phyloP scores from a whole-genome alignment of 2,329 filamentous ascomycete genomes.

The Microdochium paspali region DNA sequence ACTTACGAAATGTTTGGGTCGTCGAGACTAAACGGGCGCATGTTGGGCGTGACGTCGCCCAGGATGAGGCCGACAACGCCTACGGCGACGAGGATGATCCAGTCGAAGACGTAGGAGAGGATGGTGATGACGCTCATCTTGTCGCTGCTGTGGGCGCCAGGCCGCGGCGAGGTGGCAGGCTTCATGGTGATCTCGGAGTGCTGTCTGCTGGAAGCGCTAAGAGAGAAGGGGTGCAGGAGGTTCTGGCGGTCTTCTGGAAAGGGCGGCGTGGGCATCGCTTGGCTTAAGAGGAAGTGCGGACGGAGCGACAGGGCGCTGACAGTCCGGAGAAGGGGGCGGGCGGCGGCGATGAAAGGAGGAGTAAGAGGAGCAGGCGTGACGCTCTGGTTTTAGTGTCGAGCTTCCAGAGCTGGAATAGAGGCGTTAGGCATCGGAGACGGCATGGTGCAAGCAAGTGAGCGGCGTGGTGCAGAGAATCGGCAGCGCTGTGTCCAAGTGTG shows the following conservation, averaged over 20 bases:
- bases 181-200: neutral
- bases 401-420: too few species aligned
- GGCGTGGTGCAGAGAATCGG: too few species aligned
- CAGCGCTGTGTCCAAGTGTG: too few species aligned
- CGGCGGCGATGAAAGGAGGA: too few species aligned
- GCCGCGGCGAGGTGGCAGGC: neutral
- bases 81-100: slow-evolving; percentile 55
- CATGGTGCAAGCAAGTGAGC: too few species aligned
- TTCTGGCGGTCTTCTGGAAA: neutral
- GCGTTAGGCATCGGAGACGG: too few species aligned
- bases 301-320: too few species aligned
- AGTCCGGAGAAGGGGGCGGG: too few species aligned
- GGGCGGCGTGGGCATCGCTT: neutral
- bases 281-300: too few species aligned
- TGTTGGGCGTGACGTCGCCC: slow-evolving; percentile 51
- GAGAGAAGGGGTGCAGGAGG: neutral
- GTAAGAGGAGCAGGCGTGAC: too few species aligned
- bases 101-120: slow-evolving; percentile 64
- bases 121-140: slow-evolving; percentile 31
- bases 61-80: slow-evolving; percentile 51
- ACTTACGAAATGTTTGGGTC: slow-evolving; percentile 67
- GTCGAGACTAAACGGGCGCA: slow-evolving; percentile 60
- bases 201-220: neutral
- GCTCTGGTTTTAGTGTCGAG: too few species aligned
- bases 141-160: slow-evolving; percentile 4